These are phyloP conservation scores for Apophysomyces trapeziformis DNA, from an alignment of 371 early-diverging fungal species.

Conservation along the genomic window DNA sequence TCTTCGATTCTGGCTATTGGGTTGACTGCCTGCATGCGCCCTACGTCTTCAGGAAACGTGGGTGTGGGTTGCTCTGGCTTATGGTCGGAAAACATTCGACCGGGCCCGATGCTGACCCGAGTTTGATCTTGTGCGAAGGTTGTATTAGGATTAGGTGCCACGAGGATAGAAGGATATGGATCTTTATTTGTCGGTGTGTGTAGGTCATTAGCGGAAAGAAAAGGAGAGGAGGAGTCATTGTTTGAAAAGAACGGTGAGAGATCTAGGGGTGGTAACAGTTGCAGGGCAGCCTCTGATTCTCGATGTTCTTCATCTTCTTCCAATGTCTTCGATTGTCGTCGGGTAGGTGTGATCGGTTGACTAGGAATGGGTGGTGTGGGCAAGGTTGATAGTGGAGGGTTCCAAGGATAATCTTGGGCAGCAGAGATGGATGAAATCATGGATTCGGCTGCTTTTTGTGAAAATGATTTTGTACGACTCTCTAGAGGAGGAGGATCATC, in stretches of 20 bases:
- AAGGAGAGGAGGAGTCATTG: conserved; percentile 16
- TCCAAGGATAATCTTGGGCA: conserved; percentile 10
- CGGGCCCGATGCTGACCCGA: conserved; percentile 6
- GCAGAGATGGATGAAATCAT: conserved; percentile 16
- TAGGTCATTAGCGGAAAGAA: conserved; percentile 7
- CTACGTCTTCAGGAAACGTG: neutral
- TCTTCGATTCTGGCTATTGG: conserved; percentile 1
- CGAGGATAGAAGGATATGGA: neutral
- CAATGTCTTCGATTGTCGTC: conserved; percentile 14
- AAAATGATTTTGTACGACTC: conserved; percentile 8
- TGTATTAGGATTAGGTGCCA: neutral
- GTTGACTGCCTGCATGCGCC: conserved; percentile 5
- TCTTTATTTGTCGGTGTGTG: conserved; percentile 10
- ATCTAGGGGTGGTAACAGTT: conserved; percentile 19
- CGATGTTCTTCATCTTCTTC: conserved; percentile 4
- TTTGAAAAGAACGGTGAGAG: conserved; percentile 12
- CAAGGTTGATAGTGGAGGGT: neutral
- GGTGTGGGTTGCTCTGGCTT: conserved; percentile 1
- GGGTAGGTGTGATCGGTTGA: neutral
- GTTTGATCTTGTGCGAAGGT: conserved; percentile 1
- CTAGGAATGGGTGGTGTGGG: neutral
- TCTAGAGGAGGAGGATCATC: neutral
- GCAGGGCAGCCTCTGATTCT: conserved; percentile 15
- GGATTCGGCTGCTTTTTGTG: conserved; percentile 1
- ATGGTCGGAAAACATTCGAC: neutral